Evolutionary conservation across 495 filamentous ascomycete species (phyloP).

Genomic region (Penicillium goetzii): DNA sequence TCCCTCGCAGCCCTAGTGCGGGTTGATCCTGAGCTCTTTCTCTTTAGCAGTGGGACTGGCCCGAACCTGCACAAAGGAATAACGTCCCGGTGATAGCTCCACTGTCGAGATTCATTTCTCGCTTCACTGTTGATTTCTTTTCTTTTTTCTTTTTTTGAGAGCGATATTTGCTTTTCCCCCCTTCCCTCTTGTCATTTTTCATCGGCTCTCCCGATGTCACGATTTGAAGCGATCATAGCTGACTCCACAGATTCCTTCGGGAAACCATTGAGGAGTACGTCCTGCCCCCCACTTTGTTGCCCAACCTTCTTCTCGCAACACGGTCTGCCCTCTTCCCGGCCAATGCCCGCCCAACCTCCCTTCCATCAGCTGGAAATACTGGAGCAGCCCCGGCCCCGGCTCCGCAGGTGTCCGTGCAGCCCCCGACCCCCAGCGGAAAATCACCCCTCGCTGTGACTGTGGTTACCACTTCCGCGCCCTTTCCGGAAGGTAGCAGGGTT

Average conservation of each 20-base stretch:
- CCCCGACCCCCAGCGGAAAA: slow-evolving; percentile 28
- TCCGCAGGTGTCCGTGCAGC: slow-evolving; percentile 38
- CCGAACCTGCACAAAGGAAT: slow-evolving; percentile 14
- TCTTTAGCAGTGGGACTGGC: slow-evolving; percentile 12
- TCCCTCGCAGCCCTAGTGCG: slow-evolving; percentile 9
- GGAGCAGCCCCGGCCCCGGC: slow-evolving; percentile 28
- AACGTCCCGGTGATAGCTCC: slow-evolving; percentile 27
- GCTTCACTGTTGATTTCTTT: slow-evolving; percentile 1
- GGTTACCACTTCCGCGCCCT: background rate
- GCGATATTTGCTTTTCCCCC: slow-evolving; percentile 20
- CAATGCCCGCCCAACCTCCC: slow-evolving; percentile 57
- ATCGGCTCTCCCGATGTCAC: slow-evolving; percentile 28
- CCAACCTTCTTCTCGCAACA: slow-evolving; percentile 70
- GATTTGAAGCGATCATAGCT: slow-evolving; percentile 28
- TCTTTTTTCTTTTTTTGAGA: slow-evolving; percentile 10
- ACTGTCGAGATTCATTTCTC: slow-evolving; percentile 24
- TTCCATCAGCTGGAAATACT: slow-evolving; percentile 29
- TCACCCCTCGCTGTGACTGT: slow-evolving; percentile 15
- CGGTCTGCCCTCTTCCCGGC: slow-evolving; percentile 79
- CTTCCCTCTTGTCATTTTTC: slow-evolving; percentile 13
- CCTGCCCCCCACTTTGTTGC: slow-evolving; percentile 68
- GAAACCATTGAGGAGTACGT: slow-evolving; percentile 67
- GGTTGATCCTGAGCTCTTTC: slow-evolving; percentile 17
- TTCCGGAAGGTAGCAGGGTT: slow-evolving; percentile 16
- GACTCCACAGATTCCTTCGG: slow-evolving; percentile 69